Base-by-base conservation (phyloP, 225 moss, liverwort and hornwort species). In the Polytrichum formosum region DNA sequence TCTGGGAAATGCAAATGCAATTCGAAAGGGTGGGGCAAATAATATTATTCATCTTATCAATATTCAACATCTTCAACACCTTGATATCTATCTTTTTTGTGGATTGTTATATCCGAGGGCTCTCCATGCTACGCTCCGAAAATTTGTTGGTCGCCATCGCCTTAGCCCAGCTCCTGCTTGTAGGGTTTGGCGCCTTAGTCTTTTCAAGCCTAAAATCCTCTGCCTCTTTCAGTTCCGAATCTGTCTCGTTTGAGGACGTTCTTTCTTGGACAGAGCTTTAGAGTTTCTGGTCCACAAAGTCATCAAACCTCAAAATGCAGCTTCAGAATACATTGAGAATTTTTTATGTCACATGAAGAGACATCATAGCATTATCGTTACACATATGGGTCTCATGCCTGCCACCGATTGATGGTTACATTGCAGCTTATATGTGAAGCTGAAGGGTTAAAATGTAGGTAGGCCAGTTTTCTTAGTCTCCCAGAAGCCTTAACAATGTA, bases 261-360 rank as follows among this genome's bases (percentile, higher is more conserved):
- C 79, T 80, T 27, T 66, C 80, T 67, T 80, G 86, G 86, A 86
- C 82, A 61, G 86, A 86, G 62, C 65, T 83, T 30, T 86, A 63
- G 25, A 68, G n/a, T 66, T 22, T 29, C 56, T 30, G 23, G 67
- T 55, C 16, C 53, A 26, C 16, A 65, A n/a, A 23, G 46, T 19
- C 35, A 3, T 75, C 60, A n/a, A 16, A 7, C 30, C 6, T 65
- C 69, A 72, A 63, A 75, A 53, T 53, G 65, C 27, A 21, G 18
- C 28, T 66, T 46, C 28, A 74, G 82, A 67, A 69, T n/a, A 53
- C 37, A 54, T 68, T 53, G 55, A 75, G 78, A 80, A 61, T 23
- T 23, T 58, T 8, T 58, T 7, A 78, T 74, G 58, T 2, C 46
- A 46, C 16, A 46, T 46, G 13, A 8, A 46, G 46, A 46, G 3